Conservation (phyloP, 2,329 filamentous ascomycete species). For the Botryosphaeria agaves region DNA sequence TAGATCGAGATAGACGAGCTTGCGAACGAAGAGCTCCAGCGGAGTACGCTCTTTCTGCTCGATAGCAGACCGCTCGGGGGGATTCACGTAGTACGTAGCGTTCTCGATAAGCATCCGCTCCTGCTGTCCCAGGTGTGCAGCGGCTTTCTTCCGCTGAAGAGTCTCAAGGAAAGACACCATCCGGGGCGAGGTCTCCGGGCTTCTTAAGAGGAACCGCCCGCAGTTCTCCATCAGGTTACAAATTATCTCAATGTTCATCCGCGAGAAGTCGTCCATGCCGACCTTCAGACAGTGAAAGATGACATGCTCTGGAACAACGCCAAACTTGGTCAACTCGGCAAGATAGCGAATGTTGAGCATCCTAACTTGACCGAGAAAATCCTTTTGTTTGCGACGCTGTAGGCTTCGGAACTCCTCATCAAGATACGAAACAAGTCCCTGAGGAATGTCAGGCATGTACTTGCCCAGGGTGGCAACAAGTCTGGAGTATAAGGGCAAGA, state of each 20-base stretch:
- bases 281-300: constrained; percentile 98
- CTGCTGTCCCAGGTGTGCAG: constrained; percentile 86
- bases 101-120: constrained; percentile 98
- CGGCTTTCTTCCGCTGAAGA: constrained; percentile 84
- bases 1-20: constrained; percentile 84
- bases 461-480: constrained; percentile 83
- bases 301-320: constrained; percentile 93
- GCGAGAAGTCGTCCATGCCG: constrained; percentile 89
- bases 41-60: constrained; percentile 93
- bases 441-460: constrained; percentile 88
- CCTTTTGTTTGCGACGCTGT: constrained; percentile 92
- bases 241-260: constrained; percentile 98
- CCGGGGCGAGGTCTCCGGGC: constrained; percentile 77
- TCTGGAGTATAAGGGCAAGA: constrained; percentile 81
- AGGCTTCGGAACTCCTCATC: constrained; percentile 95
- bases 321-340: constrained; percentile 93
- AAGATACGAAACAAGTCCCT: constrained; percentile 77
- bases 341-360: constrained; percentile 95
- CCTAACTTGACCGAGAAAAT: constrained; percentile 86
- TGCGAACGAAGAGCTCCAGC: constrained; percentile 81
- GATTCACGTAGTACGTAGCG: constrained; percentile 93
- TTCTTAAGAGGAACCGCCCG: constrained; percentile 81
- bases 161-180: constrained; percentile 94
- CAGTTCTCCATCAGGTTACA: constrained; percentile 94
- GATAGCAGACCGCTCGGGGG: constrained; percentile 81